Base-by-base conservation (phyloP, 2,329 filamentous ascomycete genomes). In the Thielaviopsis populi region DNA sequence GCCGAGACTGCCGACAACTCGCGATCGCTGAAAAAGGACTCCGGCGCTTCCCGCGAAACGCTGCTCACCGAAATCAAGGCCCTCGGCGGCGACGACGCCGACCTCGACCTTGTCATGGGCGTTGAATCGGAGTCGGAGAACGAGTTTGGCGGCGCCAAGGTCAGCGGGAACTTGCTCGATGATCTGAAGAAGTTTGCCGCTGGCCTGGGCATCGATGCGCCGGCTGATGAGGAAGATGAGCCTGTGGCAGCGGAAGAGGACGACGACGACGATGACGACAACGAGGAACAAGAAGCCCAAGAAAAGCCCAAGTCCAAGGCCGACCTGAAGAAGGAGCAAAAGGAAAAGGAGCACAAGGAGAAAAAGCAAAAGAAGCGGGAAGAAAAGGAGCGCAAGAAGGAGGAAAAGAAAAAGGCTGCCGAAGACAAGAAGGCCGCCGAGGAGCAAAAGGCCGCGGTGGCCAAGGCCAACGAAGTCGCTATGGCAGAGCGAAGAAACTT, bases 1-100 rank as follows among this genome's bases (percentile, higher is more conserved):
- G n/a, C 33, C 11, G 43, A 41, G 15, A 30, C 48, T 10, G 17
- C 43, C 10, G 64, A 63, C 19, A 63, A 61, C 37, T 41, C 61
- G n/a, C 61, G 46, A n/a, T 56, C 61, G 5, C 40, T 61, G 7
- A 65, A 63, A 33, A 63, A 66, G 50, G 59, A 48, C 42, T 30
- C 37, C 3, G 30, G 48, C 30, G 46, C 19, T 13, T 65, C 66
- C 8, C 59, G 63, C n/a, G 74, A 75, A 40, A 70, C 73, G 13
- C 74, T 87, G 3, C 73, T 87, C 7, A 79, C 82, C 64, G 85
- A 87, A 69, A 87, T 87, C 67, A 76, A 79, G 67, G 82, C 82
- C 15, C 75, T 88, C 1, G 85, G 84, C 2, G 85, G 85, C 15
- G 83, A 85, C 62, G 82, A 87, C 71, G 77, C 82, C 50, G 85